phyloP scores from a whole-genome alignment of 208 protist genomes.

The Vickermania ingenoplastis region DNA sequence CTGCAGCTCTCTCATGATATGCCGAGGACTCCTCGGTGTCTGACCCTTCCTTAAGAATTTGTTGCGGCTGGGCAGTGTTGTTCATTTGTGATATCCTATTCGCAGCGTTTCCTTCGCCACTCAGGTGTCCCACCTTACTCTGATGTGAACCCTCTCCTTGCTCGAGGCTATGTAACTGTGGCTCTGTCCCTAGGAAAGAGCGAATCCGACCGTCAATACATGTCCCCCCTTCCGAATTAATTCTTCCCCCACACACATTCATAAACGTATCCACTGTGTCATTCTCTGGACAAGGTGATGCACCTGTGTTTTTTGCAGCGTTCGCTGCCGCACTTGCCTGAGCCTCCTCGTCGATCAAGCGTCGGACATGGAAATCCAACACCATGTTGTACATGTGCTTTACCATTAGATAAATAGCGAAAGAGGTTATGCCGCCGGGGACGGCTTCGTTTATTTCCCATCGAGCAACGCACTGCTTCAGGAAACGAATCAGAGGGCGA shows the following conservation, averaged over 20 bases:
- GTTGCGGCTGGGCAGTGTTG: not conserved
- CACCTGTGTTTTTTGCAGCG: not conserved
- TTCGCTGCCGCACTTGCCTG: not conserved
- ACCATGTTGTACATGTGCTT: slow-evolving; percentile 71
- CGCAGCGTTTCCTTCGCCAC: not conserved
- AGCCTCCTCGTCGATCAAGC: slow-evolving; percentile 3
- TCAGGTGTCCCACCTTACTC: not conserved
- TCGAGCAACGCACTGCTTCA: slow-evolving; percentile 70
- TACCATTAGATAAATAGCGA: slow-evolving; percentile 81
- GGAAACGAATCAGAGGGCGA: slow-evolving; percentile 61
- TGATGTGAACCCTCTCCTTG: too few species aligned
- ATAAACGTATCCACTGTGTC: too few species aligned
- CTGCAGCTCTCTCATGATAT: slow-evolving; percentile 7
- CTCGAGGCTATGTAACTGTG: too few species aligned
- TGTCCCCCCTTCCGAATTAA: not conserved
- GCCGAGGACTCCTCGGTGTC: too few species aligned
- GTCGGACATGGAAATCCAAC: slow-evolving; percentile 1
- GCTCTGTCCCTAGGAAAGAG: too few species aligned
- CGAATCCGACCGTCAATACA: not conserved
- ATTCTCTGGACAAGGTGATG: too few species aligned
- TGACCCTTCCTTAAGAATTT: too few species aligned
- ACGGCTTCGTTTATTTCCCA: slow-evolving; percentile 54
- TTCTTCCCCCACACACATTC: too few species aligned
- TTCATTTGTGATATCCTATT: not conserved
- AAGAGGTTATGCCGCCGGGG: slow-evolving; percentile 72